Evolutionary conservation across 2,329 filamentous ascomycete genomes (phyloP).

Genomic region (Phoma sp.): DNA sequence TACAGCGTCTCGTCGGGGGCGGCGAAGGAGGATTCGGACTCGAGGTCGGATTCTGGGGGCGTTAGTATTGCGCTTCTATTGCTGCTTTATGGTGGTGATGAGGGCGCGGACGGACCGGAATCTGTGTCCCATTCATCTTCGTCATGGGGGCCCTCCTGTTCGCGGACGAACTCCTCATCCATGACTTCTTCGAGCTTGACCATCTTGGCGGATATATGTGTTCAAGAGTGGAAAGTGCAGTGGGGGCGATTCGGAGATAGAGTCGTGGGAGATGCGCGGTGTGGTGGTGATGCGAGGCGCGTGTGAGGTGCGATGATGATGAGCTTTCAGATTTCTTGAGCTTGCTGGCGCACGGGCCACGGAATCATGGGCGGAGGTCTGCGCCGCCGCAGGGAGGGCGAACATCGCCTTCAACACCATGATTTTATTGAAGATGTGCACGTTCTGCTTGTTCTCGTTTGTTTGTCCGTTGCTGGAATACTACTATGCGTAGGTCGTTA

Average conservation of each 20-base stretch:
- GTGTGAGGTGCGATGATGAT: conserved; percentile 13
- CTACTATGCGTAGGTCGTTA: too few relatives aligned
- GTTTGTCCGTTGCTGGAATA: too few relatives aligned
- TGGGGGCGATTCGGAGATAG: not conserved
- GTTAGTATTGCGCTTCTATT: too few relatives aligned
- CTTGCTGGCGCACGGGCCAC: not conserved
- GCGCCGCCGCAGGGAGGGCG: conserved; percentile 2
- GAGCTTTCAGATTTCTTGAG: conserved; percentile 20
- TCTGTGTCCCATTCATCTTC: conserved; percentile 92
- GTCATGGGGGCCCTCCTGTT: conserved; percentile 72
- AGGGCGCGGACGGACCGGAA: conserved; percentile 71
- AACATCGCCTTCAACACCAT: too few relatives aligned
- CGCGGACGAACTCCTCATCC: conserved; percentile 88
- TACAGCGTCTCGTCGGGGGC: conserved; percentile 57
- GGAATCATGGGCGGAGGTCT: not conserved
- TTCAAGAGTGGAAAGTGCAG: not conserved
- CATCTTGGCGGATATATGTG: conserved; percentile 65
- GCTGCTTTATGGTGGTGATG: too few relatives aligned
- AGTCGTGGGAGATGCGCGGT: not conserved
- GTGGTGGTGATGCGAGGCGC: conserved; percentile 8
- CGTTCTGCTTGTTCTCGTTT: too few relatives aligned
- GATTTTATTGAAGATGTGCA: too few relatives aligned
- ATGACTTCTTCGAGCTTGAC: conserved; percentile 97
- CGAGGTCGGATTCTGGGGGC: conserved; percentile 17
- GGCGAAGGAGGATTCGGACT: conserved; percentile 13